Evolutionary conservation across 345 rosid species (phyloP).

Genomic region (Raphanus sativus): DNA sequence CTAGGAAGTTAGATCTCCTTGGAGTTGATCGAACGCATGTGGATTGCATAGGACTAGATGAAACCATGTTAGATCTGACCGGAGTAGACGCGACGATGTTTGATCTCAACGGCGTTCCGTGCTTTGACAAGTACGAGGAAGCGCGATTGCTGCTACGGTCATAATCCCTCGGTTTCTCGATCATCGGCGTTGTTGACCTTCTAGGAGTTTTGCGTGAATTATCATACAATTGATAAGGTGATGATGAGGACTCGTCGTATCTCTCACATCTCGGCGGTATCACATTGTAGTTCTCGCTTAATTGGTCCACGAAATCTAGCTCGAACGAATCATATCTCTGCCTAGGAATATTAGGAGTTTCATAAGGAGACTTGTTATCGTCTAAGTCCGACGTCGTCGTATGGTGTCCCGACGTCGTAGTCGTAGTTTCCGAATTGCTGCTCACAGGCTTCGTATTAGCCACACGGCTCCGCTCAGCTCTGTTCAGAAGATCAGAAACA

Average conservation of each 20-base stretch:
- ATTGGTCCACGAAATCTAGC: neutral
- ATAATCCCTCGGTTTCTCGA: slow-evolving; percentile 13
- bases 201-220: slow-evolving; percentile 30
- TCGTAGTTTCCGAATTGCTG: slow-evolving; percentile 28
- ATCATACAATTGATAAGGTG: neutral
- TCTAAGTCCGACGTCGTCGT: neutral
- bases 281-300: neutral
- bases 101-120: slow-evolving; percentile 41
- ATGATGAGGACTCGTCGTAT: neutral
- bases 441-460: neutral
- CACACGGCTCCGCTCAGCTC: slow-evolving; percentile 32
- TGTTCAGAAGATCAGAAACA: slow-evolving; percentile 28
- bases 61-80: neutral
- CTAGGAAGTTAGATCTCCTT: slow-evolving; percentile 23
- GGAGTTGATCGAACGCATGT: slow-evolving; percentile 16
- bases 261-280: neutral
- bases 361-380: neutral
- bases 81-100: slow-evolving; percentile 35
- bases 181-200: neutral
- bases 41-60: neutral
- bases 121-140: slow-evolving; percentile 32
- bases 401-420: slow-evolving; percentile 4
- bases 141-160: slow-evolving; percentile 9
- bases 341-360: neutral
- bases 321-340: neutral